A percentile compares a stretch with the other conserved stretches of the same genome.
Conservation (phyloP, 805 yeast species). For the Candida vartiovaarae region DNA sequence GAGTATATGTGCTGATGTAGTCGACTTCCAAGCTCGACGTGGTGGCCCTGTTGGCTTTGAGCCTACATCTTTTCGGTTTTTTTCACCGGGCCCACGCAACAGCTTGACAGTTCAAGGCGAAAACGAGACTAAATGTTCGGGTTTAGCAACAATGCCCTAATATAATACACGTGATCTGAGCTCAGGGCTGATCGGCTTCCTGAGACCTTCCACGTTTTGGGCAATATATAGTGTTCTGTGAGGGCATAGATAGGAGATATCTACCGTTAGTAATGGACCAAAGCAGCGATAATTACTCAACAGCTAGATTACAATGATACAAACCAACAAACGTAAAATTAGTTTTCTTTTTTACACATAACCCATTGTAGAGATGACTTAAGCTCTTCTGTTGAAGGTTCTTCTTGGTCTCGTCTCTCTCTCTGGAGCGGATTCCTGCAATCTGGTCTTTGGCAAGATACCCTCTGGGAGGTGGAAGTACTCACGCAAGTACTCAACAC, state of each 20-base stretch:
- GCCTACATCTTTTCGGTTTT: slow-evolving; percentile 2
- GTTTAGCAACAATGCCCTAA: no score
- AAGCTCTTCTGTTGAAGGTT: slow-evolving; percentile 31
- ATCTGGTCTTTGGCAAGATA: slow-evolving; percentile 97
- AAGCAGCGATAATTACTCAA: no score
- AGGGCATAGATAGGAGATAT: not conserved
- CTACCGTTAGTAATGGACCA: no score
- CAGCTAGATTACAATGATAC: not conserved
- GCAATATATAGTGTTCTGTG: not conserved
- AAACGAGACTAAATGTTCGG: no score
- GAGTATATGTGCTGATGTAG: not conserved
- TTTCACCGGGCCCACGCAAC: not conserved
- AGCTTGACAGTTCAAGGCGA: no score
- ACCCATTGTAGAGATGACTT: slow-evolving; percentile 11
- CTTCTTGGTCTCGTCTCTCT: slow-evolving; percentile 44
- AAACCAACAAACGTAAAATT: slow-evolving; percentile 11
- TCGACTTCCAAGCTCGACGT: not conserved
- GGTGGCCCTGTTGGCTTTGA: not conserved
- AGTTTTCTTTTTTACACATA: slow-evolving; percentile 19
- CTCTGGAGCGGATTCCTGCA: slow-evolving; percentile 88
- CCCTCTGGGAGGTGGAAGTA: slow-evolving; percentile 98
- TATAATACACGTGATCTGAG: no score
- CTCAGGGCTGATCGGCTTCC: no score
- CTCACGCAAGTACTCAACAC: slow-evolving; percentile 96
- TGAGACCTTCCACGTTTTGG: no score